Base-by-base conservation (phyloP, 2,329 filamentous ascomycete genomes). In the Botryotinia globosa region DNA sequence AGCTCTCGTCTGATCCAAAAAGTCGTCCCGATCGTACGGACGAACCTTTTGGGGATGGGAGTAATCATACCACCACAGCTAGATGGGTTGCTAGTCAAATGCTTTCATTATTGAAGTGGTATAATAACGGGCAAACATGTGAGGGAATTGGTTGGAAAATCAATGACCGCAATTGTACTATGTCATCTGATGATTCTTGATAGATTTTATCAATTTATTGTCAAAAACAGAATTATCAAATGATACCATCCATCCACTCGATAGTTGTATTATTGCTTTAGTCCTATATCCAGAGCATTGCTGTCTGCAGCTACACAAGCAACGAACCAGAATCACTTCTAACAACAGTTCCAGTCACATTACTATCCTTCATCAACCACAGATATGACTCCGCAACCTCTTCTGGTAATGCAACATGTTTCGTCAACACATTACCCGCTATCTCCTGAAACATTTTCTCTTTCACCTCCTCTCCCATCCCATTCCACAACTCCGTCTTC, bases 51-150 rank as follows among this genome's bases (percentile, higher is more conserved):
- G 88, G 88, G 0, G 82, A 87, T 71, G 88, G 88, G 0, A 87
- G 84, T 64, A 81, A 82, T 74, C 88, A 91, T 75, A 84, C 88
- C 0, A 84, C 83, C 59, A 91, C 89, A n/a, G 88, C 87, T 22
- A 83, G 88, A 74, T 91, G 88, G 88, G 86, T 90, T 34, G 83
- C 83, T 1, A 83, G 84, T 44, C 81, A 87, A 77, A 74, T 91
- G 54, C 74, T 90, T 29, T 85, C 87, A 0, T 75, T 75, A 1
- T 81, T 85, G 0, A 80, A 81, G 69, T 89, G 87, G 83, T 87
- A 84, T 74, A 83, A 86, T 73, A 83, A 84, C 44, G 88, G 87
- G 0, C 82, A 82, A 4, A 73, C 86, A 7, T 87, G 86, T 73
- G 81, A 85, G 73, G 87, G 87, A 0, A 80, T 80, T 3, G 85